Percentiles rank a stretch among this genome's conserved stretches.
Conservation (phyloP, 176 grass and related monocot species). For the Musa beccarii region DNA sequence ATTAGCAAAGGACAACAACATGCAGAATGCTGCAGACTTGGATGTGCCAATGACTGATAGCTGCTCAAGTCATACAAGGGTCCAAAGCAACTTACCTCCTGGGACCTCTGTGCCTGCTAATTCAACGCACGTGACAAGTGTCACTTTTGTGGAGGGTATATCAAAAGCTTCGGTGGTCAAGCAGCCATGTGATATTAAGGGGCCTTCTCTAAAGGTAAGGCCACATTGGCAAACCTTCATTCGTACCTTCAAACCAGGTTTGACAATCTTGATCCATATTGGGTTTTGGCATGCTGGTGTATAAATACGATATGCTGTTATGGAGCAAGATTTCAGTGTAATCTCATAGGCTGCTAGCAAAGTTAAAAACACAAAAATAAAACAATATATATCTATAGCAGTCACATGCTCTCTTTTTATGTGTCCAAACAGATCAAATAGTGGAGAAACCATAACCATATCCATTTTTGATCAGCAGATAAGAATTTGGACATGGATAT, state of each 20-base stretch:
- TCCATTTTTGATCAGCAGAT: no score
- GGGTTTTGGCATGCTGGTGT: no score
- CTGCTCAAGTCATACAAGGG: constrained; percentile 40
- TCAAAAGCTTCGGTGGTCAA: constrained; percentile 96
- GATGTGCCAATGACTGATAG: constrained; percentile 94
- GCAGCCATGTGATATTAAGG: constrained; percentile 70
- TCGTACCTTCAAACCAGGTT: no score
- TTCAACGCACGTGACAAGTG: constrained; percentile 56
- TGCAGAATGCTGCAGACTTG: constrained; percentile 42
- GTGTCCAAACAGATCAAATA: no score
- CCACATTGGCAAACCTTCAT: background rate
- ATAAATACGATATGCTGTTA: no score
- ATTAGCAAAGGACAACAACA: constrained; percentile 47
- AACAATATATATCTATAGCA: no score
- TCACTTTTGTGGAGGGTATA: constrained; percentile 91
- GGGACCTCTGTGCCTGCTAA: constrained; percentile 28
- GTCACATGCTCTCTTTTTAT: no score
- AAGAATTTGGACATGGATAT: no score
- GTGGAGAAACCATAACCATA: no score
- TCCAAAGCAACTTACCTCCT: constrained; percentile 27
- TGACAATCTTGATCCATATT: no score
- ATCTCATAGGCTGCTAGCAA: background rate
- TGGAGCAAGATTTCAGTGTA: background rate
- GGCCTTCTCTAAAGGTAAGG: constrained; percentile 76
- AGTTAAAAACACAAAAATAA: no score